These are phyloP conservation scores for Gleditsia sinensis DNA, from an alignment of 306 rosid genomes.

Conservation along the genomic window DNA sequence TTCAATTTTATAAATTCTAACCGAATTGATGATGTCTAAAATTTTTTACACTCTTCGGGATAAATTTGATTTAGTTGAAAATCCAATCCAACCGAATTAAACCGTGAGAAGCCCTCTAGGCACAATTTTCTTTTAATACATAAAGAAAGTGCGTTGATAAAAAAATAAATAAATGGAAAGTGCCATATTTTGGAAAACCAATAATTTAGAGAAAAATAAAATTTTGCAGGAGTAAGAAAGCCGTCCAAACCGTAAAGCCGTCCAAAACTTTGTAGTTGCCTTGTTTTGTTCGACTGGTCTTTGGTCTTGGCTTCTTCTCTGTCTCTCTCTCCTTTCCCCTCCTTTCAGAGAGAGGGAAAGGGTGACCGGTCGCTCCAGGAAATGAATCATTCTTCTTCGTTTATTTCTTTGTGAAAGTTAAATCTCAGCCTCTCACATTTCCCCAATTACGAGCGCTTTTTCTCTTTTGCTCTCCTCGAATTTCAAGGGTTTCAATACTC, in stretches of 20 bases:
- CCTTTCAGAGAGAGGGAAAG: constrained; percentile 12
- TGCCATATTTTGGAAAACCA: too few species aligned
- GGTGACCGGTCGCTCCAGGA: not conserved
- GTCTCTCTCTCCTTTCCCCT: constrained; percentile 11
- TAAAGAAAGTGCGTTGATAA: too few species aligned
- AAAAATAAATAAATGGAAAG: too few species aligned
- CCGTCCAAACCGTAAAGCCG: not conserved
- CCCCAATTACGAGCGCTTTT: not conserved
- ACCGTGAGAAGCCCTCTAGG: too few species aligned
- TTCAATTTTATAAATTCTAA: too few species aligned
- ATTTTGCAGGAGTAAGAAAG: too few species aligned
- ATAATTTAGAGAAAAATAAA: too few species aligned
- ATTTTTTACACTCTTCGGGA: too few species aligned
- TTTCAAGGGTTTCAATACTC: constrained; percentile 17
- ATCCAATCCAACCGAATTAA: too few species aligned
- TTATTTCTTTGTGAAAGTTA: not conserved
- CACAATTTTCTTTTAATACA: too few species aligned
- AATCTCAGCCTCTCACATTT: not conserved
- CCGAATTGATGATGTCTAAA: too few species aligned
- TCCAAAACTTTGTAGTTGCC: constrained; percentile 11
- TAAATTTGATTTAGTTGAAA: too few species aligned
- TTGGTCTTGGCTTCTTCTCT: constrained; percentile 2
- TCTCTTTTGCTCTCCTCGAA: not conserved
- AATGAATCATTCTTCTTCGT: constrained; percentile 15
- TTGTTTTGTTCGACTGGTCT: not conserved